Percentiles rank a stretch among this genome's conserved stretches.
phyloP scores from a whole-genome alignment of 345 rosid species.

The Eucalyptus cladocalyx region DNA sequence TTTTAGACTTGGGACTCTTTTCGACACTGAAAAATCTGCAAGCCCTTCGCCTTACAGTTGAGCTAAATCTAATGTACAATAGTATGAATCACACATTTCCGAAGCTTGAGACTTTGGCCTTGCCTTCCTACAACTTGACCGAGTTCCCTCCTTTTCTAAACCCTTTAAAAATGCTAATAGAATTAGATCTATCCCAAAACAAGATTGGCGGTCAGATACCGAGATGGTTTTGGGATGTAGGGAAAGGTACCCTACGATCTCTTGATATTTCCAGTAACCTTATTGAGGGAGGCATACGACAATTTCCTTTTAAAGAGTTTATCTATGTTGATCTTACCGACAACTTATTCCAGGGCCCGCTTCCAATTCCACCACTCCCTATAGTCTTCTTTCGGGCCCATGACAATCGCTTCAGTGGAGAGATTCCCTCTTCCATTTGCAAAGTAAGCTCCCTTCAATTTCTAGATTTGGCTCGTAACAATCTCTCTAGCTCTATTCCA shows the following conservation, averaged over 20 bases:
- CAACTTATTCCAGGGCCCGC: too few species aligned
- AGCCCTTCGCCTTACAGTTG: rapidly evolving
- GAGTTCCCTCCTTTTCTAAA: neutral
- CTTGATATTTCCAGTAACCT: neutral
- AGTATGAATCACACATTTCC: neutral
- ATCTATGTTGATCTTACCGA: neutral
- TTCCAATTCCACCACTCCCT: too few species aligned
- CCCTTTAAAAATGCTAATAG: neutral
- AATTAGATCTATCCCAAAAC: rapidly evolving
- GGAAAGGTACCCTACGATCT: rapidly evolving
- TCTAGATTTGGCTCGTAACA: neutral
- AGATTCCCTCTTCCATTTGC: neutral
- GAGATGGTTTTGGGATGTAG: neutral
- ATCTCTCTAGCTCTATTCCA: slow-evolving; percentile 4
- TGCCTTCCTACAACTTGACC: neutral
- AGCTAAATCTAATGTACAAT: neutral
- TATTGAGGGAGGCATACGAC: neutral
- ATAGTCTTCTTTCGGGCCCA: rapidly evolving
- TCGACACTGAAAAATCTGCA: neutral
- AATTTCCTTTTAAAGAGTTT: neutral
- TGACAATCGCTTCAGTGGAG: neutral
- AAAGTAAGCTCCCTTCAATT: neutral
- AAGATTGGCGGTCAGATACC: neutral
- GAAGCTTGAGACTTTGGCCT: neutral
- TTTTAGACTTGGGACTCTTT: neutral